These are phyloP conservation scores for Aspergillus homomorphus DNA, from an alignment of 495 filamentous ascomycete species.

Conservation along the genomic window DNA sequence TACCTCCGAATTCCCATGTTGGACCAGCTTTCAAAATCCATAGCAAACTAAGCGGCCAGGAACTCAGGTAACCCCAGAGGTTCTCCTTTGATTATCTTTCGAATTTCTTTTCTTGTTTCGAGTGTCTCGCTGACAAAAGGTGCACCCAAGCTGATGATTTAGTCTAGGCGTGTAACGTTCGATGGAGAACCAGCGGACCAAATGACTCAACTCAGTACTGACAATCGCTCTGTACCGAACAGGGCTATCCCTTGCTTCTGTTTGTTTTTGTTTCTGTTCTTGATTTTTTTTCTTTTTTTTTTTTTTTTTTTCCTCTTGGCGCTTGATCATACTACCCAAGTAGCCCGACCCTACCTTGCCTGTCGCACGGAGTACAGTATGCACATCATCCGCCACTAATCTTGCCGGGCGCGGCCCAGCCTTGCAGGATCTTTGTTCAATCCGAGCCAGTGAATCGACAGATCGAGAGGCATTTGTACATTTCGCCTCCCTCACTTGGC, in stretches of 20 bases:
- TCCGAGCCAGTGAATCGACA: not conserved
- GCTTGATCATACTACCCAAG: slow-evolving; percentile 7
- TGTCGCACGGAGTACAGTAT: slow-evolving; percentile 3
- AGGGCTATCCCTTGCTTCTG: slow-evolving; percentile 23
- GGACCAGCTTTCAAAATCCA: no score
- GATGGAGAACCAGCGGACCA: not conserved
- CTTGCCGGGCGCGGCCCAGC: not conserved
- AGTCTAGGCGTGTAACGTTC: not conserved
- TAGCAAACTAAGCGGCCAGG: no score
- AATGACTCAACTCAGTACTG: not conserved
- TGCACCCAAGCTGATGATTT: not conserved
- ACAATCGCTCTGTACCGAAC: slow-evolving; percentile 5
- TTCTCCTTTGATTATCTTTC: not conserved
- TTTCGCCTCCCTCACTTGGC: no score
- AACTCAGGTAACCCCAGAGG: no score
- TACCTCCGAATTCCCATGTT: no score
- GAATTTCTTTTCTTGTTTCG: not conserved
- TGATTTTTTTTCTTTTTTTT: no score
- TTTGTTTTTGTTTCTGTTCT: no score
- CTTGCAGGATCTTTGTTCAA: slow-evolving; percentile 13
- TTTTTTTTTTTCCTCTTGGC: not conserved
- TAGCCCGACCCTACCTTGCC: not conserved
- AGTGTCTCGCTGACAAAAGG: not conserved
- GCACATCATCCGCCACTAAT: slow-evolving; percentile 7
- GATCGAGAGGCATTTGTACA: not conserved